Evolutionary conservation across 768 basidiomycete genomes (phyloP), one percentile per base, ranked within the genome.

Genomic region (Tricholoma furcatifolium): DNA sequence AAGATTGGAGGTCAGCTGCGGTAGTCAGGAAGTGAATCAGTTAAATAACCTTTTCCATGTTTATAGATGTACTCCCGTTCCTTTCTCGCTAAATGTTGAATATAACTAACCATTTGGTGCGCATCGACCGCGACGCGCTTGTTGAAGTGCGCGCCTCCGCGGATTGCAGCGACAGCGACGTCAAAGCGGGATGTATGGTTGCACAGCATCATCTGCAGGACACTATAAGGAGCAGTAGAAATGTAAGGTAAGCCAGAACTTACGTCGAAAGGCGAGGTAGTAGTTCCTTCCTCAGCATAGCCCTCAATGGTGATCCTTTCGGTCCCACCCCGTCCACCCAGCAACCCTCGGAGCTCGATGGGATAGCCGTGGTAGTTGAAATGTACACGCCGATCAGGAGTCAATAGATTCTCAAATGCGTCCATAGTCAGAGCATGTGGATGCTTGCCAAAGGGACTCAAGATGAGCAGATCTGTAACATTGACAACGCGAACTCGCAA

Each of bases 301-400:
- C 87, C 86, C 38, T 74, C 75, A 32, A 88, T 80, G 0, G 74
- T 65, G n/a, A 85, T 69, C 45, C 84, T 68, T 4, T 76, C 74
- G 44, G 74, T 64, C 24, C 67, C 68, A 12, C 74, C 76, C 7
- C 86, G 72, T 2, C 83, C 86, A 35, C 79, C 83, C 35, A 91
- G 61, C 56, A 88, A 62, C 11, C 87, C 86, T 60, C 81, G 78
- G 47, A 91, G 69, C 65, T 91, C 86, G 48, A 85, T 79, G 0
- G 88, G 83, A 62, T 85, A 92, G 6, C 88, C 86, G 67, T 93
- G 91, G 70, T 88, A 93, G 70, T 92, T 92, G 72, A 93, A 81
- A 63, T 91, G 80, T 36, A 94, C 71, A 1, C 80, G 78, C 58
- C 74, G 79, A 62, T 91, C 82, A 20, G 68, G 64, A 6, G 90